These are phyloP conservation scores for Hyphodiscus hymeniophilus DNA, from an alignment of 495 filamentous ascomycete genomes.

Conservation along the genomic window DNA sequence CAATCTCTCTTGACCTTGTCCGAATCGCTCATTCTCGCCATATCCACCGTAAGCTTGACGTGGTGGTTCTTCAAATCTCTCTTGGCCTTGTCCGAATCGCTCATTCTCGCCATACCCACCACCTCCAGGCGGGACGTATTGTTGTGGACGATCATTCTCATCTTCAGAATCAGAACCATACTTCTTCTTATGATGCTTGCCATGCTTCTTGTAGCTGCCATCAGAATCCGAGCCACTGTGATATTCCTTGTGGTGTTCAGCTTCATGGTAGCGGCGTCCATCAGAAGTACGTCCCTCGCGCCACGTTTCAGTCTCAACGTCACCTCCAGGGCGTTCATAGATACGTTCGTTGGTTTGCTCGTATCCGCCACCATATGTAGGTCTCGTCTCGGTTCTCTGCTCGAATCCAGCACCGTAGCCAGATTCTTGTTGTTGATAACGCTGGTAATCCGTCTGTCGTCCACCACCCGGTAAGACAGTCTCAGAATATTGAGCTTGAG, in stretches of 20 bases:
- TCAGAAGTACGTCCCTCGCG: slow-evolving; percentile 10
- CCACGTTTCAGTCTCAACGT: slow-evolving; percentile 16
- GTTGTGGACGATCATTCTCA: background rate
- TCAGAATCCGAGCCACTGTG: slow-evolving; percentile 6
- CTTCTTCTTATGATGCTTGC: slow-evolving; percentile 15
- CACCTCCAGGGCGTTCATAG: slow-evolving; percentile 9
- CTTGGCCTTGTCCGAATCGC: background rate
- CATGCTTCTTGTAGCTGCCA: slow-evolving; percentile 6
- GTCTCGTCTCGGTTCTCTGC: slow-evolving; percentile 6
- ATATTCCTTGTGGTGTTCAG: slow-evolving; percentile 1
- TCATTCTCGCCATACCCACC: slow-evolving; percentile 7
- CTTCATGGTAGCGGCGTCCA: slow-evolving; percentile 10
- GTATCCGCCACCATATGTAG: slow-evolving; percentile 19
- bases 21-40: slow-evolving; percentile 2
- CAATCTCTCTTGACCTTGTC: background rate
- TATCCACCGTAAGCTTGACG: no score
- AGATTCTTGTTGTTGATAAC: slow-evolving; percentile 26
- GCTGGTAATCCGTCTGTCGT: slow-evolving; percentile 28
- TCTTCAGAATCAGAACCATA: background rate
- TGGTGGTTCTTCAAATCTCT: slow-evolving; percentile 3
- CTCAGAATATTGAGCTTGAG: slow-evolving; percentile 31
- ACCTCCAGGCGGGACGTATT: background rate
- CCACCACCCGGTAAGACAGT: slow-evolving; percentile 28
- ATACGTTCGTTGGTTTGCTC: slow-evolving; percentile 18
- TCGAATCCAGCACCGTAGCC: slow-evolving; percentile 11